Evolutionary conservation across 2,329 filamentous ascomycete species (phyloP).

Genomic region (Stachybotrys elegans): DNA sequence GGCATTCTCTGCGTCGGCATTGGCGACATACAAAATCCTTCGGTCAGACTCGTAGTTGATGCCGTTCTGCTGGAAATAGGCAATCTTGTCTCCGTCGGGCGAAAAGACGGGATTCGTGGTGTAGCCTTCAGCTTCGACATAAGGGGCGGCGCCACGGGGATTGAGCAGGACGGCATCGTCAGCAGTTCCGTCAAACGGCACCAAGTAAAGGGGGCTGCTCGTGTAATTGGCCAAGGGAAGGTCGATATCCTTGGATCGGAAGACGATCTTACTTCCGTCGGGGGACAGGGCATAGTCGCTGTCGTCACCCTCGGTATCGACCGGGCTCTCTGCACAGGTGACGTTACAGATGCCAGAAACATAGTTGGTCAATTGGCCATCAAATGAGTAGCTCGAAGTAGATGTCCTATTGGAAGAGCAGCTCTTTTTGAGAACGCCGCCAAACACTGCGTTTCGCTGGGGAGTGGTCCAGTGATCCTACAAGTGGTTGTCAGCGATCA

Average conservation of each 20-base stretch:
- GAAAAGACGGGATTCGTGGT: conserved; percentile 2
- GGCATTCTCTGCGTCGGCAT: neutral
- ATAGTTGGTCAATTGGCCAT: conserved; percentile 5
- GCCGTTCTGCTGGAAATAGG: conserved; percentile 4
- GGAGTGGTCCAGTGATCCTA: conserved; percentile 1
- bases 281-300: conserved; percentile 5
- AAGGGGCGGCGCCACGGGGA: neutral
- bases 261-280: conserved; percentile 4
- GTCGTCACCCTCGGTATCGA: conserved; percentile 2
- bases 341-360: conserved; percentile 5
- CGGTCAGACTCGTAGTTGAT: conserved; percentile 6
- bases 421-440: conserved; percentile 1
- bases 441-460: conserved; percentile 3
- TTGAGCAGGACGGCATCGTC: conserved; percentile 5
- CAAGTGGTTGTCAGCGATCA: neutral
- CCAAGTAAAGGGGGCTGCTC: conserved; percentile 5
- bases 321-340: conserved; percentile 3
- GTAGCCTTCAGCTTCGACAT: conserved; percentile 1
- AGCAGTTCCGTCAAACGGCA: conserved; percentile 3
- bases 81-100: conserved; percentile 1
- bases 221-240: conserved; percentile 5
- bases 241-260: conserved; percentile 4
- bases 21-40: conserved; percentile 3
- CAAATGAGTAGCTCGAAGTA: neutral
- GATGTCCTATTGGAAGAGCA: neutral